A percentile compares a stretch with the other conserved stretches of the same genome.
Conservation (phyloP, 176 grass and related monocot species). For the Cocos nucifera region DNA sequence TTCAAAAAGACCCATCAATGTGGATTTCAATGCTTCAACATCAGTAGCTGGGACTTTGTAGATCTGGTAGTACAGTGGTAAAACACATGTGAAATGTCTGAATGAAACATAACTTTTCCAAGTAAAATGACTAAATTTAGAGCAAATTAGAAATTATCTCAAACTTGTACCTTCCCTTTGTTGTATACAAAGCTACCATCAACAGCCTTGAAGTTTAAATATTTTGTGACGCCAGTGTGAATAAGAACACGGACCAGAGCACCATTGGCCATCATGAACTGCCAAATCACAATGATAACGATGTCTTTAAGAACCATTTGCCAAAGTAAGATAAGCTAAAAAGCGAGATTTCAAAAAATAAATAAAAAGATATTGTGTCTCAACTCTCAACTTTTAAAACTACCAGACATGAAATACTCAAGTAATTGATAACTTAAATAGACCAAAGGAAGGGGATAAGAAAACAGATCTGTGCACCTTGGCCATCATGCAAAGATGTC, state of each 20-base stretch:
- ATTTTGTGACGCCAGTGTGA: conserved; percentile 83
- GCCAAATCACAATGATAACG: not conserved
- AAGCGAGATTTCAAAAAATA: no score
- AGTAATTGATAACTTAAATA: no score
- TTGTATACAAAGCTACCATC: conserved; percentile 91
- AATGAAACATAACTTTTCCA: not conserved
- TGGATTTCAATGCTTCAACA: conserved; percentile 89
- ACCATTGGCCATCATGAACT: conserved; percentile 99
- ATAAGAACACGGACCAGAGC: conserved; percentile 73
- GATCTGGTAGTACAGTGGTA: conserved; percentile 31
- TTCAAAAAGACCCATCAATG: conserved; percentile 95
- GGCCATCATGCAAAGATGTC: no score
- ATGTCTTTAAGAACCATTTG: no score
- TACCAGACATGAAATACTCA: no score
- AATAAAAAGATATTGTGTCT: no score
- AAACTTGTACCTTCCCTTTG: conserved; percentile 63
- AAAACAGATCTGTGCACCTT: no score
- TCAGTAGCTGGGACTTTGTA: conserved; percentile 92
- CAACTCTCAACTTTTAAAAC: no score
- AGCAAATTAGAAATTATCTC: not conserved
- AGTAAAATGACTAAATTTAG: conserved; percentile 2
- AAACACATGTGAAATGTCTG: not conserved
- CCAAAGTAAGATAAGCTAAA: no score
- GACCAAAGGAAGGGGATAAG: no score
- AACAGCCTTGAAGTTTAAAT: conserved; percentile 74